A percentile compares a stretch with the other conserved stretches of the same genome.
Evolutionary conservation across 163 green algal genomes (phyloP).

Genomic region (Prototheca cutis): DNA sequence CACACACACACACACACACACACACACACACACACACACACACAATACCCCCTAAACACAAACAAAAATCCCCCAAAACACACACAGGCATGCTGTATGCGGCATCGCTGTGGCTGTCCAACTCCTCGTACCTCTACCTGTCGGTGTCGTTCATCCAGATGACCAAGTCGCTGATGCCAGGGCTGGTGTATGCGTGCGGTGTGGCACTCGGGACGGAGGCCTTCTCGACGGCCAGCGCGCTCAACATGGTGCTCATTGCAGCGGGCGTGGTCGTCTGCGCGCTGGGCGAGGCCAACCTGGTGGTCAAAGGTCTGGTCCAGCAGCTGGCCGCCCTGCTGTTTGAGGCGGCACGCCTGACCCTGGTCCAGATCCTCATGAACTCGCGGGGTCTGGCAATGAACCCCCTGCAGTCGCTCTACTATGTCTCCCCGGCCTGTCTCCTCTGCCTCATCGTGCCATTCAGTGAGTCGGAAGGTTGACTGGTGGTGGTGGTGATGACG

Average conservation of each 20-base stretch:
- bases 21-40: too few species aligned
- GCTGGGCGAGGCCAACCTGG: conserved; percentile 71
- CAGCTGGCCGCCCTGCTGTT: conserved; percentile 77
- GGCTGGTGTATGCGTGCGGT: conserved; percentile 53
- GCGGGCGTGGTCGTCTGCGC: conserved; percentile 79
- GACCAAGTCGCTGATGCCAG: conserved; percentile 60
- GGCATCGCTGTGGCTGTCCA: conserved; percentile 70
- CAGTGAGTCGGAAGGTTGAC: too few species aligned
- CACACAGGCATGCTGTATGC: conserved; percentile 50
- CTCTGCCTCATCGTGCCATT: conserved; percentile 79
- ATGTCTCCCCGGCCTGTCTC: conserved; percentile 73
- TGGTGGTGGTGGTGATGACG: too few species aligned
- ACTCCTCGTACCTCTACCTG: conserved; percentile 71
- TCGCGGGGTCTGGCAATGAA: conserved; percentile 69
- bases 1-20: too few species aligned
- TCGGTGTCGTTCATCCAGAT: conserved; percentile 82
- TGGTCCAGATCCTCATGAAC: conserved; percentile 75
- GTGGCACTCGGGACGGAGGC: conserved; percentile 36
- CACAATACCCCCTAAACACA: too few species aligned
- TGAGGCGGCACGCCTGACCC: conserved; percentile 56
- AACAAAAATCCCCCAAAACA: too few species aligned
- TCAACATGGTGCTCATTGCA: conserved; percentile 85
- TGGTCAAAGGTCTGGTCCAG: conserved; percentile 65
- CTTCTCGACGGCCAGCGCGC: not conserved
- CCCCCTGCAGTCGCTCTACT: conserved; percentile 80